A percentile compares a stretch with the other conserved stretches of the same genome.
These are phyloP conservation scores for Mrakia gelida DNA, from an alignment of 768 basidiomycete genomes.

Conservation along the genomic window DNA sequence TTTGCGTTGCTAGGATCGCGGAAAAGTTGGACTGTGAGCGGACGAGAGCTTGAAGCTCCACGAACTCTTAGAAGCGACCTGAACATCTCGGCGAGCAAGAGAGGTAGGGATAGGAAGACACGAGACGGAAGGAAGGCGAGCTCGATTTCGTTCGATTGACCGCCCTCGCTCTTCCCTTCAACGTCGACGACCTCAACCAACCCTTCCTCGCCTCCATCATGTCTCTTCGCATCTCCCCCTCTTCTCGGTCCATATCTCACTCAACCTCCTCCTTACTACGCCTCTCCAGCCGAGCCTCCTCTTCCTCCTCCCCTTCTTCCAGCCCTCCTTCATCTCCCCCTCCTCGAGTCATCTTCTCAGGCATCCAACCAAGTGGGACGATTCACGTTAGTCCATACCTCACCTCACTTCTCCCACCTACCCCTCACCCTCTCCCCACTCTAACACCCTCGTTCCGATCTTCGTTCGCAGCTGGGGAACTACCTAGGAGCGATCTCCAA, in stretches of 20 bases:
- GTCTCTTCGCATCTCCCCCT: neutral
- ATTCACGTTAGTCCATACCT: slow-evolving; percentile 48
- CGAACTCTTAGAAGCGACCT: neutral
- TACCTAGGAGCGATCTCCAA: slow-evolving; percentile 84
- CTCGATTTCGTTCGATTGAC: too few species aligned
- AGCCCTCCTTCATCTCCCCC: neutral
- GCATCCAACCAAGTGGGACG: slow-evolving; percentile 70
- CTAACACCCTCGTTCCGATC: neutral
- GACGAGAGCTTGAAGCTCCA: neutral
- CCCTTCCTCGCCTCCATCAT: neutral
- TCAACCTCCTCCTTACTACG: neutral
- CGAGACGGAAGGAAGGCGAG: too few species aligned
- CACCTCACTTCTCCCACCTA: neutral
- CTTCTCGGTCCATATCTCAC: neutral
- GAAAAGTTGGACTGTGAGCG: too few species aligned
- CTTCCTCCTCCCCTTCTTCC: neutral
- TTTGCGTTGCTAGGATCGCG: too few species aligned
- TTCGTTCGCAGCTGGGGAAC: slow-evolving; percentile 69
- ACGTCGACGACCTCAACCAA: neutral
- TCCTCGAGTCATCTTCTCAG: slow-evolving; percentile 56
- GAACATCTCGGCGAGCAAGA: too few species aligned
- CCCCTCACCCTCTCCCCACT: neutral
- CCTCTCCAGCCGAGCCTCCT: neutral
- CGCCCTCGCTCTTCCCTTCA: neutral
- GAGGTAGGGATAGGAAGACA: too few species aligned